These are phyloP conservation scores for Penicillium decumbens DNA, from an alignment of 2,329 filamentous ascomycete genomes.

Conservation along the genomic window DNA sequence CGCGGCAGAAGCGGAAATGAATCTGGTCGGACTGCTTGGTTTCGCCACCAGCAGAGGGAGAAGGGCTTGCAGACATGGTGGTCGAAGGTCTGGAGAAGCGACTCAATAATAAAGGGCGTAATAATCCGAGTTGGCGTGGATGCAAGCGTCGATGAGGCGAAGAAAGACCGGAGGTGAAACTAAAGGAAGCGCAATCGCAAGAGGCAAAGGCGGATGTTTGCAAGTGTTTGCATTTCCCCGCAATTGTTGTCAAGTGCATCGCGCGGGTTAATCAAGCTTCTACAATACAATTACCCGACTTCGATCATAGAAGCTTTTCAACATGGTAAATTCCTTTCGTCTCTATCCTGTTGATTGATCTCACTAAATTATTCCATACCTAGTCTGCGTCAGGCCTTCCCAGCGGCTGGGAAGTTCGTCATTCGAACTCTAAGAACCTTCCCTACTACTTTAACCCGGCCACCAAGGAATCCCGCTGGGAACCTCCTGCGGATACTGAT, in stretches of 20 bases:
- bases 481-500: constrained; percentile 82
- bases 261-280: background rate
- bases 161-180: background rate
- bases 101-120: background rate
- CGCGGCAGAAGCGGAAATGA: constrained; percentile 95
- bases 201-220: constrained; percentile 1
- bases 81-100: background rate
- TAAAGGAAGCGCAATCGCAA: background rate
- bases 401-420: constrained; percentile 86
- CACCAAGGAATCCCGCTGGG: constrained; percentile 90
- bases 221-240: constrained; percentile 23
- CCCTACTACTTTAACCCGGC: constrained; percentile 95
- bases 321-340: constrained; percentile 6
- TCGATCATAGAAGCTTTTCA: background rate
- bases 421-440: constrained; percentile 96
- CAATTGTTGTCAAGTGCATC: constrained; percentile 19
- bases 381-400: constrained; percentile 76
- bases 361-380: background rate
- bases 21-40: constrained; percentile 63
- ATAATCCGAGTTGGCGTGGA: background rate
- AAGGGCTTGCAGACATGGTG: constrained; percentile 42
- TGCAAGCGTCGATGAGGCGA: background rate
- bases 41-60: constrained; percentile 38
- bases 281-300: background rate
- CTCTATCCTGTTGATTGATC: background rate